Base-by-base conservation (phyloP, 805 yeast species). In the Barnettozyma sucrosica region DNA sequence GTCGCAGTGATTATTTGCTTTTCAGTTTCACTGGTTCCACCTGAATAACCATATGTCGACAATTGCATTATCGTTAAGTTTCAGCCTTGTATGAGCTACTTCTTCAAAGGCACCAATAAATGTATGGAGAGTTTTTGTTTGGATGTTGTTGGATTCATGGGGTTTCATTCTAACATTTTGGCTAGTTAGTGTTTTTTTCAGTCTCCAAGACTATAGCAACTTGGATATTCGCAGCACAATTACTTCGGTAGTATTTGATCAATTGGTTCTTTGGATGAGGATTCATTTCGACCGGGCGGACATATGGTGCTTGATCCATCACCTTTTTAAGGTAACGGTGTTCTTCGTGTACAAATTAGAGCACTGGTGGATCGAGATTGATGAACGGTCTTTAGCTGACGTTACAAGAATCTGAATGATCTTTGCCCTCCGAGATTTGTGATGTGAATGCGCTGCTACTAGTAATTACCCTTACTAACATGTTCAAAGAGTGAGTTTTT, bases 81-180 rank as follows among this genome's bases (percentile, higher is more conserved):
- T 75, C 80, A 75, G 79, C 80, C 80, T 75, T 75, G 79, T 75
- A 75, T 75, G 80, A 75, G 78, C 67, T 38, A 26, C 20, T 41
- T 32, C 14, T 41, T 24, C 33, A 34, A 18, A 7, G 11, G 11
- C 11, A 8, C 18, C 16, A 7, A 11, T 5, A 28, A n/a, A 28
- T 28, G n/a, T n/a, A n/a, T n/a, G n/a, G n/a, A n/a, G n/a, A n/a
- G n/a, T n/a, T n/a, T n/a, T 23, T 6, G 25, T 23, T 28, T 28
- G 32, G 32, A 13, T 9, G 32, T 28, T 28, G n/a, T n/a, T 28
- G 16, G 14, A 13, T 28, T 28, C 14, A 13, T 6, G 5, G 21
- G 37, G 4, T 10, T 36, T 21, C 21, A 6, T 36, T 20, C 26
- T 16, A 43, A 25, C 45, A 32, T 19, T 11, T 42, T 28, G 3